Conservation (phyloP, 805 yeast genomes). For the Saccharomycopsis fermentans region DNA sequence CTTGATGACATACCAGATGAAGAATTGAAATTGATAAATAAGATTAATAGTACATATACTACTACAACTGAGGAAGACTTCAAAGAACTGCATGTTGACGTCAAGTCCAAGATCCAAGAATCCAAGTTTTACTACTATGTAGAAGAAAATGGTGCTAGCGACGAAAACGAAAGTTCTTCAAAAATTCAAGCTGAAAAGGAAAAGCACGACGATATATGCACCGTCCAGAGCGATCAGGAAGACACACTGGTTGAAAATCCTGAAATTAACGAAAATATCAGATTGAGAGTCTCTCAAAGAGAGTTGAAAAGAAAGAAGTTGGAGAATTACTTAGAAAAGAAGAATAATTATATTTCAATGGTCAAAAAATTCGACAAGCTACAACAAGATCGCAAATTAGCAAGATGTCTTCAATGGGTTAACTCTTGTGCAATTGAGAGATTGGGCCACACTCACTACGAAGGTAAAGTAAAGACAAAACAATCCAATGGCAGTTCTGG, state of each 20-base stretch:
- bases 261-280: constrained; percentile 19
- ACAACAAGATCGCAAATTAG: constrained; percentile 31
- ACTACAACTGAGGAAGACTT: constrained; percentile 22
- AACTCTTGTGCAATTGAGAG: constrained; percentile 46
- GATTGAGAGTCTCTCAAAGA: constrained; percentile 27
- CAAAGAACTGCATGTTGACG: constrained; percentile 30
- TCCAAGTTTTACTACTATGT: neutral
- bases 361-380: constrained; percentile 26
- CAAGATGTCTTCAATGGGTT: constrained; percentile 50
- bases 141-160: too few species aligned
- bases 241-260: constrained; percentile 9
- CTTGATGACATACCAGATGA: constrained; percentile 34
- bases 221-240: neutral
- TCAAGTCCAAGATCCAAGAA: constrained; percentile 18
- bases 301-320: constrained; percentile 26
- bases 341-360: constrained; percentile 21
- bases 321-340: constrained; percentile 27
- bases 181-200: constrained; percentile 18
- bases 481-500: neutral
- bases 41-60: constrained; percentile 15
- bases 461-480: constrained; percentile 28
- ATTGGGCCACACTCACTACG: constrained; percentile 44
- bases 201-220: too few species aligned
- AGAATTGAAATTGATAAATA: constrained; percentile 32
- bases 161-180: constrained; percentile 23